Evolutionary conservation across 2,329 filamentous ascomycete species (phyloP), one percentile per base, ranked within the genome.

Genomic region (Purpureocillium takamizusanense): DNA sequence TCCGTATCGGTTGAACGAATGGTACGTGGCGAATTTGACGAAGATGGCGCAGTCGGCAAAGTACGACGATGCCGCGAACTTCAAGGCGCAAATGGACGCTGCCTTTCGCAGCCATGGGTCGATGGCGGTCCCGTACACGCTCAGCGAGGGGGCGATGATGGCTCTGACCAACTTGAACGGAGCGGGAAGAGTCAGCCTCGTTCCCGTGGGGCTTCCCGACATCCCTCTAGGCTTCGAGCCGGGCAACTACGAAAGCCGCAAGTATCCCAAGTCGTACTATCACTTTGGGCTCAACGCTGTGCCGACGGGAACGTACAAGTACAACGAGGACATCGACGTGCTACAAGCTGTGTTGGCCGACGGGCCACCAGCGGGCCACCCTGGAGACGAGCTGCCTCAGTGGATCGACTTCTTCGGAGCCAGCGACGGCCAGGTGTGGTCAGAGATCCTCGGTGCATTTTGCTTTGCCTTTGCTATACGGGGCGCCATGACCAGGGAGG

Each of bases 181-280:
- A 1, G 56, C 70, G 36, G 72, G 75, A 4, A 68, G 73, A 31
- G 63, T 87, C 31, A 63, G 54, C 13, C 52, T 84, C 7, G 60
- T 68, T 4, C 65, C 74, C 0, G 52, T 69, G 2, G 65, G 80
- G 31, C 69, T 83, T 5, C 76, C 76, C 1, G 50, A 70, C 36
- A 76, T 84, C 23, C 78, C 79, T 2, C 81, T 83, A 53, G 83
- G 84, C 2, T 83, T 87, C 50, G 73, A 76, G 38, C 80, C 81
- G 7, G 76, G 76, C 13, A 78, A 83, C 46, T 88, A 88, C 56
- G 77, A 84, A 50, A 81, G 78, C 16, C 71, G 81, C 39, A 76
- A 76, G 41, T 79, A 81, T 44, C 74, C 83, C 28, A 81, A 81
- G 47, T 68, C 69, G 27, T 76, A 77, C 48, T 70, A 85, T 36